These are phyloP conservation scores for Aspergillus sp. DNA, from an alignment of 2,329 filamentous ascomycete genomes.

Conservation along the genomic window DNA sequence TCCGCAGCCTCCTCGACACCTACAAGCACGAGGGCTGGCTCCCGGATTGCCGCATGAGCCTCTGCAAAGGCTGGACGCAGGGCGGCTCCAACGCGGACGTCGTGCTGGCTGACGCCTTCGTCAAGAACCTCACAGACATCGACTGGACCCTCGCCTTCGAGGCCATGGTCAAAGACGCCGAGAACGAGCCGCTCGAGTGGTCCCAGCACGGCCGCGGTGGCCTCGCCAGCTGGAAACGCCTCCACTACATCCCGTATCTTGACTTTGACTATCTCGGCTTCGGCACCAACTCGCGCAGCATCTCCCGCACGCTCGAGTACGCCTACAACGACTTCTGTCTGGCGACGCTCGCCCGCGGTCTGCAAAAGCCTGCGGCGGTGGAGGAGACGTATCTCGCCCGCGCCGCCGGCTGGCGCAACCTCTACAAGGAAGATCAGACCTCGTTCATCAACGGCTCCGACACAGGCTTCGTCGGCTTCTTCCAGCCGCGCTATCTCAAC, in stretches of 20 bases:
- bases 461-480: constrained; percentile 69
- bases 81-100: constrained; percentile 71
- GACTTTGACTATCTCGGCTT: constrained; percentile 66
- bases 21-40: constrained; percentile 68
- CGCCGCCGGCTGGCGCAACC: constrained; percentile 65
- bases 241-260: constrained; percentile 68
- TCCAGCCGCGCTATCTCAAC: constrained; percentile 68
- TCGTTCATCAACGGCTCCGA: constrained; percentile 56
- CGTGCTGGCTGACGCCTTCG: constrained; percentile 63
- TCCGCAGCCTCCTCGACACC: constrained; percentile 67
- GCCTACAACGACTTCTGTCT: constrained; percentile 72
- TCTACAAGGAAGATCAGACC: constrained; percentile 61
- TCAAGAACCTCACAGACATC: constrained; percentile 65
- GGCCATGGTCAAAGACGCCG: constrained; percentile 68
- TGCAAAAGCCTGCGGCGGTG: constrained; percentile 47
- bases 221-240: constrained; percentile 65
- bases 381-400: constrained; percentile 60
- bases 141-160: constrained; percentile 67
- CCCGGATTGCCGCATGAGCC: constrained; percentile 70
- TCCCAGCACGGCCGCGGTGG: constrained; percentile 67
- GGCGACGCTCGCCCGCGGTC: constrained; percentile 56
- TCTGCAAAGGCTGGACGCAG: constrained; percentile 70
- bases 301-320: constrained; percentile 73
- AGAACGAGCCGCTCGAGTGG: constrained; percentile 69
- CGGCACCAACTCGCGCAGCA: constrained; percentile 66